Evolutionary conservation across 2,329 filamentous ascomycete species (phyloP).

Genomic region (Trichocomaceae sp.): DNA sequence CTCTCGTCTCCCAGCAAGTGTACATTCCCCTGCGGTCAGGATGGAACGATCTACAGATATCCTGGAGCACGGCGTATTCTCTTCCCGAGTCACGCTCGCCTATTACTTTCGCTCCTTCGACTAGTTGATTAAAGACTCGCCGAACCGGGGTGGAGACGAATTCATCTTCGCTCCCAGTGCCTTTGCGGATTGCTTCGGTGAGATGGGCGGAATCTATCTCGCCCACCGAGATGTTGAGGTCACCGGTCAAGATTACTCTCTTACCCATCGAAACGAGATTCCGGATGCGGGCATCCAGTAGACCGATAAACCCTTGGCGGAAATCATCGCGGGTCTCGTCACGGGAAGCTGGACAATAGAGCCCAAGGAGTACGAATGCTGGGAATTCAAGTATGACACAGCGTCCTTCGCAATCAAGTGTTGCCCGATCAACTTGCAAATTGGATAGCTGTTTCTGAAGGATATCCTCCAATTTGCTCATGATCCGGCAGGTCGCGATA

Average conservation of each 20-base stretch:
- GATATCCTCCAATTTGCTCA: slow-evolving; percentile 84
- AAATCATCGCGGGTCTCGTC: slow-evolving; percentile 80
- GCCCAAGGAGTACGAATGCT: slow-evolving; percentile 85
- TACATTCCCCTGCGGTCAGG: slow-evolving; percentile 81
- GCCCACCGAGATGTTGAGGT: slow-evolving; percentile 70
- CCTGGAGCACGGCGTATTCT: slow-evolving; percentile 68
- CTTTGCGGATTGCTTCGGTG: slow-evolving; percentile 64
- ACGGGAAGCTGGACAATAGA: slow-evolving; percentile 85
- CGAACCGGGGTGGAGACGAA: slow-evolving; percentile 67
- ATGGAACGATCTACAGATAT: slow-evolving; percentile 76
- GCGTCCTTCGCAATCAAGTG: slow-evolving; percentile 82
- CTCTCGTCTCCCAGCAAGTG: slow-evolving; percentile 92
- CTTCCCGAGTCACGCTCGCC: slow-evolving; percentile 60
- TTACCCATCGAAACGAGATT: slow-evolving; percentile 78
- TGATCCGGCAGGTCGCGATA: slow-evolving; percentile 69
- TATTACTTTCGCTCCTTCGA: slow-evolving; percentile 64
- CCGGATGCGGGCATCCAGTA: slow-evolving; percentile 74
- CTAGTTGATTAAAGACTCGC: slow-evolving; percentile 76
- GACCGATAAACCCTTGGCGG: slow-evolving; percentile 68
- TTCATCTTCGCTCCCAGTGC: slow-evolving; percentile 60
- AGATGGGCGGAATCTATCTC: slow-evolving; percentile 71
- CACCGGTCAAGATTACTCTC: slow-evolving; percentile 75
- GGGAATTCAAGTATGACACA: slow-evolving; percentile 90
- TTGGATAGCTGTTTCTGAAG: slow-evolving; percentile 61
- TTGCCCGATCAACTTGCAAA: slow-evolving; percentile 58